These are phyloP conservation scores for Arabidopsis suecica DNA, from an alignment of 345 rosid species.

Conservation along the genomic window DNA sequence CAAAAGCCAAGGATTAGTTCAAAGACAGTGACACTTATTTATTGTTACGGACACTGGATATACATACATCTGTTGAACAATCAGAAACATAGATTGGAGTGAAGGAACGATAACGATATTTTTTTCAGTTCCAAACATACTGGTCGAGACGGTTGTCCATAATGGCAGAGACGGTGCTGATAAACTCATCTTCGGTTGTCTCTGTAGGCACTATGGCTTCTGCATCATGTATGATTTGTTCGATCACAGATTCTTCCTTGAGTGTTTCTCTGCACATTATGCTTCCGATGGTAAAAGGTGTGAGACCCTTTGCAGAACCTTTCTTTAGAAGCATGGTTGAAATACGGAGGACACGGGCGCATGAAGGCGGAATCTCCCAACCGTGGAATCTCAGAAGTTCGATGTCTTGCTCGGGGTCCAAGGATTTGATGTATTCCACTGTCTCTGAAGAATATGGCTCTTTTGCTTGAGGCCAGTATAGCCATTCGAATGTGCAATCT, in stretches of 20 bases:
- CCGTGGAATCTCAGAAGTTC: conserved; percentile 67
- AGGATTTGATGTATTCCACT: conserved; percentile 61
- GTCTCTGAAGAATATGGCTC: conserved; percentile 63
- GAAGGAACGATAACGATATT: not conserved
- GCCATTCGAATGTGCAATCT: conserved; percentile 95
- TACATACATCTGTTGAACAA: conserved; percentile 24
- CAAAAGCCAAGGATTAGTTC: conserved; percentile 27
- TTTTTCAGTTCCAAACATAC: conserved; percentile 37
- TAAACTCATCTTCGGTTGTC: conserved; percentile 61
- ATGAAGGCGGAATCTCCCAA: conserved; percentile 65
- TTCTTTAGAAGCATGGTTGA: conserved; percentile 89
- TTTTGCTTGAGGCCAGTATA: conserved; percentile 90
- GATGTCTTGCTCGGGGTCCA: conserved; percentile 73
- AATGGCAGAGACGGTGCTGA: conserved; percentile 55
- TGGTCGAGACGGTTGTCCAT: conserved; percentile 62
- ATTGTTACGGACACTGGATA: conserved; percentile 17
- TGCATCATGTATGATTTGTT: conserved; percentile 68
- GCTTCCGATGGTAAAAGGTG: conserved; percentile 74
- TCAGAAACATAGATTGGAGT: conserved; percentile 1
- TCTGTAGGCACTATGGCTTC: conserved; percentile 57
- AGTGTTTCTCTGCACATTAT: conserved; percentile 79
- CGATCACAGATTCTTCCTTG: conserved; percentile 63
- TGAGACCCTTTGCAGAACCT: conserved; percentile 69
- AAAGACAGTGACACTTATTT: conserved; percentile 42
- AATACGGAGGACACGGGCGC: conserved; percentile 60